Evolutionary conservation across 371 early-diverging fungal genomes (phyloP), one percentile per base, ranked within the genome.

Genomic region (Coemansia sp.): DNA sequence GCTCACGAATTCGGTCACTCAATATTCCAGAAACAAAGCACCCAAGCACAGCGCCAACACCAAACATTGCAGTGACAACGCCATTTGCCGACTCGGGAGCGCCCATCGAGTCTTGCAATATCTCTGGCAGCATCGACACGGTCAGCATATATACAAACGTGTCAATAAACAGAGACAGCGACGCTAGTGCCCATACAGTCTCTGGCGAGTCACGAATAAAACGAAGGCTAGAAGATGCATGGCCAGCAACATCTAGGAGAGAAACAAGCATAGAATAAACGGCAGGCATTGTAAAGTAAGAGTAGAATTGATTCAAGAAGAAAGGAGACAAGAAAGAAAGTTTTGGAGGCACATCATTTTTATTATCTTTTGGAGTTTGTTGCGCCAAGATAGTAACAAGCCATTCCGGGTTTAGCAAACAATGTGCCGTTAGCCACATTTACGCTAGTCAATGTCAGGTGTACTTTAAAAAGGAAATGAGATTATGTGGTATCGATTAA

Each of bases 101-200:
- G 28, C 66, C 61, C 75, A 75, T 75, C 3, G 39, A 28, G 20
- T 44, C 39, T 33, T 75, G 75, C n/a, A 75, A 56, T 1, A 75
- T 71, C 3, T 70, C 67, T 1, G 75, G 75, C n/a, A 75, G 57
- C 18, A 53, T 64, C 4, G 75, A 59, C 12, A 75, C 67, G 0
- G 75, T 71, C n/a, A 75, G 67, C 0, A 64, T 21, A 42, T 75
- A 75, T 12, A 75, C 21, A 37, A 75, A 75, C 8, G 71, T 75
- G 23, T 75, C 75, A 1, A 75, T 59, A 23, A 71, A 75, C n/a
- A 75, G 75, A 14, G 71, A 70, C 4, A 75, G 59, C 47, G 71
- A 71, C 14, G 75, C 62, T 20, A 67, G 26, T 0, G 67, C 71
- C 75, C 75, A 75, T 9, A 67, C 64, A 16, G 75, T 67, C 3